Conservation (phyloP, 495 filamentous ascomycete genomes). For the Xylaria longipes region DNA sequence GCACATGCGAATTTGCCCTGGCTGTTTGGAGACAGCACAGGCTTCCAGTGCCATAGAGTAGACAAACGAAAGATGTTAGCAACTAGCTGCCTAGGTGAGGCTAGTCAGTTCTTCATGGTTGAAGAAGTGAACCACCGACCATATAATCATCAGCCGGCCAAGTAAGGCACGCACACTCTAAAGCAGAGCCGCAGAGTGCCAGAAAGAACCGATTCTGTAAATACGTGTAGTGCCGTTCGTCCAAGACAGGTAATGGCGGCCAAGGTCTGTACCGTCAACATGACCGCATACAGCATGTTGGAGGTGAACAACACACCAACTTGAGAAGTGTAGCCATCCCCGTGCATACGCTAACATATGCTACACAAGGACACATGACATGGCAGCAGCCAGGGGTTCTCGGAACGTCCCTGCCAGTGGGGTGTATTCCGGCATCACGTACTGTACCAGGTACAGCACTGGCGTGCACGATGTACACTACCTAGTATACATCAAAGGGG, state of each 20-base stretch:
- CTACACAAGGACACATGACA: constrained; percentile 28
- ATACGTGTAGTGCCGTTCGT: constrained; percentile 4
- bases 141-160: constrained; percentile 1
- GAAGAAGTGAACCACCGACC: not conserved
- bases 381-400: constrained; percentile 24
- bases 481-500: constrained; percentile 2
- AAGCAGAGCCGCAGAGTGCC: constrained; percentile 27
- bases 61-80: not conserved
- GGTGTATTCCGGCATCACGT: constrained; percentile 22
- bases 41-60: not conserved
- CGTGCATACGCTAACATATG: constrained; percentile 23
- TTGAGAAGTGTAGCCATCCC: constrained; percentile 17
- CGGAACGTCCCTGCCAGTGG: constrained; percentile 28
- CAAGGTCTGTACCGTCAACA: constrained; percentile 15
- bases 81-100: not conserved
- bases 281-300: constrained; percentile 24
- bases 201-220: constrained; percentile 14
- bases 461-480: constrained; percentile 7
- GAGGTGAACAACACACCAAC: constrained; percentile 15
- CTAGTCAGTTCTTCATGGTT: not conserved
- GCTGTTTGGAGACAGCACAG: not conserved
- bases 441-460: constrained; percentile 1
- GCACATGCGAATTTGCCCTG: not conserved
- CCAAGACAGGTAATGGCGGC: constrained; percentile 20
- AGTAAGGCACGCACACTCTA: not conserved